Evolutionary conservation across 208 protist species (phyloP).

Genomic region (Leishmania aethiopica): DNA sequence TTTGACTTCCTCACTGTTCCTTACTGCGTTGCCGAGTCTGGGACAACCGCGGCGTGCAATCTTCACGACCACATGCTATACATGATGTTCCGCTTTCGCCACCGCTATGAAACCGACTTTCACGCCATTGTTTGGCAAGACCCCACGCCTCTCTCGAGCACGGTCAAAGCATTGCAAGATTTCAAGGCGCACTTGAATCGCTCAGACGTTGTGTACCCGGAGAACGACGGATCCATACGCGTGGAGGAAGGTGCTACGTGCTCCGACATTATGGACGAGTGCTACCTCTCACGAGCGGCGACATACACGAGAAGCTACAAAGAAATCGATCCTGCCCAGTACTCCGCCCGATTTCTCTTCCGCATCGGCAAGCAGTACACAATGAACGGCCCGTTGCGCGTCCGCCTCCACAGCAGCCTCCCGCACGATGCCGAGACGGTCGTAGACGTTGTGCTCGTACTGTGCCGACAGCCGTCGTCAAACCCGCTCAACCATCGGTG

Average conservation of each 20-base stretch:
- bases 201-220: conserved; percentile 23
- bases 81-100: conserved; percentile 32
- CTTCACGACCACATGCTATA: conserved; percentile 16
- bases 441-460: conserved; percentile 30
- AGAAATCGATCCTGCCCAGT: conserved; percentile 21
- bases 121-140: conserved; percentile 28
- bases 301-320: conserved; percentile 39
- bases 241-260: conserved; percentile 30
- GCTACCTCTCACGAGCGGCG: conserved; percentile 20
- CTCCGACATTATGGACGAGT: conserved; percentile 33
- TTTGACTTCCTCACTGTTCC: conserved; percentile 25
- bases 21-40: conserved; percentile 15
- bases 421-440: conserved; percentile 26
- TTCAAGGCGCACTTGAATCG: conserved; percentile 26
- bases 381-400: conserved; percentile 16
- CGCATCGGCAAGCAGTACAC: conserved; percentile 27
- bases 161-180: conserved; percentile 12
- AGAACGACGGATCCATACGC: conserved; percentile 11
- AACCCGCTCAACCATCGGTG: conserved; percentile 28
- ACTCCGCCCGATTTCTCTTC: conserved; percentile 28
- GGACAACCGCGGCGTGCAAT: conserved; percentile 6
- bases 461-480: conserved; percentile 13
- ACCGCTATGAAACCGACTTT: conserved; percentile 30
- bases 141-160: conserved; percentile 9
- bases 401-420: conserved; percentile 23